phyloP scores from a whole-genome alignment of 2,329 filamentous ascomycete species.

The Fusarium aywerte region DNA sequence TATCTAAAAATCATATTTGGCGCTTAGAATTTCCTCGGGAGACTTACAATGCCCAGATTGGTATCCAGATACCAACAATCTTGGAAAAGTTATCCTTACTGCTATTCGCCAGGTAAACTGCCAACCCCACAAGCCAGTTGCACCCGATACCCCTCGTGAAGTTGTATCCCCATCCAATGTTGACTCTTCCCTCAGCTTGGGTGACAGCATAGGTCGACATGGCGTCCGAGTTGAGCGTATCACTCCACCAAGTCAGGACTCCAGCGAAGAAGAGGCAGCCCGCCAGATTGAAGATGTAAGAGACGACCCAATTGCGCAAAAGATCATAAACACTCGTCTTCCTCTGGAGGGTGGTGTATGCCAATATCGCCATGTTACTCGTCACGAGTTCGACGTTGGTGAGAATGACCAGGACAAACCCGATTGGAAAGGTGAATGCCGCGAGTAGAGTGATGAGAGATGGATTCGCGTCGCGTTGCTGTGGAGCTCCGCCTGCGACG shows the following conservation, averaged over 20 bases:
- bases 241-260: background rate
- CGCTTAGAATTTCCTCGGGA: too few relatives aligned
- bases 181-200: background rate
- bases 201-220: background rate
- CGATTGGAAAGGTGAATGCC: background rate
- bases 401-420: background rate
- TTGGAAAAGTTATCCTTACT: background rate
- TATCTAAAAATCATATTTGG: too few relatives aligned
- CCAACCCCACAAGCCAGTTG: background rate
- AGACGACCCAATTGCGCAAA: background rate
- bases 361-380: background rate
- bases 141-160: background rate
- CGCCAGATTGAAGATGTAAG: background rate
- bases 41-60: background rate
- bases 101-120: background rate
- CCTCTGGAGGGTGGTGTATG: background rate
- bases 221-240: background rate
- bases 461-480: background rate
- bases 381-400: background rate
- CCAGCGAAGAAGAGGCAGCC: background rate
- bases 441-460: background rate
- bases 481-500: accelerated
- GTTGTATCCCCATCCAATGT: background rate
- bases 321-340: background rate
- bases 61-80: slow-evolving; percentile 1